phyloP scores from a whole-genome alignment of 1,139 yeast species.

The Pichia terricola region DNA sequence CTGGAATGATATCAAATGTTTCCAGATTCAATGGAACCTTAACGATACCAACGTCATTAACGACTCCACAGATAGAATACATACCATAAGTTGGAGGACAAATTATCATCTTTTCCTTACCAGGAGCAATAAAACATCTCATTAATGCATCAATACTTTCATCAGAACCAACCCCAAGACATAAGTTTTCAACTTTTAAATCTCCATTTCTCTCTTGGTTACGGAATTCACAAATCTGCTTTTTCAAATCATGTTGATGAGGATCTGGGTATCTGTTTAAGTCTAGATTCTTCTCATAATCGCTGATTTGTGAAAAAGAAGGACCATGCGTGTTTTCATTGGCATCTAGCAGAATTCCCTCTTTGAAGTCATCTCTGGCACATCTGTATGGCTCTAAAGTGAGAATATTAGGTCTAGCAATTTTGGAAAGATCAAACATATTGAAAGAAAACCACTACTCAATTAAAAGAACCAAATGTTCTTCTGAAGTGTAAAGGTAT shows the following conservation, averaged over 20 bases:
- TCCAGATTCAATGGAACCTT: conserved; percentile 57
- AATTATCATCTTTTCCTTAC: conserved; percentile 65
- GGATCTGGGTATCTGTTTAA: conserved; percentile 96
- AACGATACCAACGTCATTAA: conserved; percentile 75
- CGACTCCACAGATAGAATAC: conserved; percentile 85
- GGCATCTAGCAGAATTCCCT: conserved; percentile 84
- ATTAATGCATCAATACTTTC: conserved; percentile 87
- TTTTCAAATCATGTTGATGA: conserved; percentile 74
- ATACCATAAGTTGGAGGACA: conserved; percentile 98
- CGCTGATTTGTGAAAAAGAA: conserved; percentile 38
- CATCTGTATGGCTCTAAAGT: conserved; percentile 84
- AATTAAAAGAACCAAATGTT: too few relatives aligned
- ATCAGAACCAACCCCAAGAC: conserved; percentile 95
- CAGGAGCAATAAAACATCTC: conserved; percentile 79
- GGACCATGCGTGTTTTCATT: conserved; percentile 96
- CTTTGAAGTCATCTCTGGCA: conserved; percentile 88
- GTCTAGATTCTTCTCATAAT: conserved; percentile 34
- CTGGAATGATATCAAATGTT: conserved; percentile 58
- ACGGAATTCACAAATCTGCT: conserved; percentile 61
- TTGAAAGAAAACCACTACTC: background rate
- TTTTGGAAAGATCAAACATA: conserved; percentile 42
- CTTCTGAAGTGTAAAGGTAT: too few relatives aligned
- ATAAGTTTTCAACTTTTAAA: conserved; percentile 58
- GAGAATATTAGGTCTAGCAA: conserved; percentile 78
- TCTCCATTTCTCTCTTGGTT: conserved; percentile 33